Percentiles rank a stretch among this genome's conserved stretches.
Conservation (phyloP, 1,284 basidiomycete species). For the Filobasidium uniguttulatum region DNA sequence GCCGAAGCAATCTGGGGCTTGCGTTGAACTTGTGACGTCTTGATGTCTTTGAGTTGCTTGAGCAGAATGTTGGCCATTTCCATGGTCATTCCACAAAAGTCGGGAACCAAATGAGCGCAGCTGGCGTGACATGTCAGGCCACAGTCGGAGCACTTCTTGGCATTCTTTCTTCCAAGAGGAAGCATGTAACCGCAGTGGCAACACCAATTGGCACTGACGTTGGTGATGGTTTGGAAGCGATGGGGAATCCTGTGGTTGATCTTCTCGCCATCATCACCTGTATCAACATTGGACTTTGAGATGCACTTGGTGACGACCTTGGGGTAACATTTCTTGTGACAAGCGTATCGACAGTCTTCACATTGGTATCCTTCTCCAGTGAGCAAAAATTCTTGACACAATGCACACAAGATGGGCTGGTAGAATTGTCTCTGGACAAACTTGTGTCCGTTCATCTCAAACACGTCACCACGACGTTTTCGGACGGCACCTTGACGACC, state of each 20-base stretch:
- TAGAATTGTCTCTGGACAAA: constrained; percentile 97
- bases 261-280: constrained; percentile 89
- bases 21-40: constrained; percentile 38
- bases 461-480: constrained; percentile 94
- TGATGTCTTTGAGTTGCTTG: constrained; percentile 68
- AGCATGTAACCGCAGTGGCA: constrained; percentile 99
- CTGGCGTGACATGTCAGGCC: constrained; percentile 93
- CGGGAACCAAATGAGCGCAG: constrained; percentile 94
- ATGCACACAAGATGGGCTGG: constrained; percentile 94
- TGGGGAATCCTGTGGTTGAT: constrained; percentile 99
- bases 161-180: constrained; percentile 90
- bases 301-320: constrained; percentile 99
- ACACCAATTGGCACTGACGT: constrained; percentile 97
- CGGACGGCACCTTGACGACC: constrained; percentile 96
- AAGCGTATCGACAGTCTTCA: constrained; percentile 97
- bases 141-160: constrained; percentile 89
- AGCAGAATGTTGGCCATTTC: constrained; percentile 92
- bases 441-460: constrained; percentile 99
- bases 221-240: constrained; percentile 93
- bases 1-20: constrained; percentile 20
- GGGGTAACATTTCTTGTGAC: constrained; percentile 97
- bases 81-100: constrained; percentile 99
- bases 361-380: constrained; percentile 97
- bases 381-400: constrained; percentile 93
- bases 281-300: constrained; percentile 81